phyloP scores from a whole-genome alignment of 257 asterid genomes.

The Jasminum sambac region DNA sequence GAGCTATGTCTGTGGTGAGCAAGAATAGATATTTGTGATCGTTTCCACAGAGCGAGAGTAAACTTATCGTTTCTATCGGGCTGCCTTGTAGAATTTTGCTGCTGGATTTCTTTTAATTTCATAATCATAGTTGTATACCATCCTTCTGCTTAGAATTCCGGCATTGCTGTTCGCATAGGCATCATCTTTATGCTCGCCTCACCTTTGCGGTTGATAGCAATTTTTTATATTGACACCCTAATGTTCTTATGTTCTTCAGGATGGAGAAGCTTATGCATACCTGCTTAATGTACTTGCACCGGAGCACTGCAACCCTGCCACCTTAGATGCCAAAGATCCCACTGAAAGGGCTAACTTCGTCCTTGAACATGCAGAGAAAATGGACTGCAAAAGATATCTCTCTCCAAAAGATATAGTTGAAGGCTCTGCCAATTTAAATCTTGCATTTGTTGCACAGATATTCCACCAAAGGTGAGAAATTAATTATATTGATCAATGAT shows the following conservation, averaged over 20 bases:
- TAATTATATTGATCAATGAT: slow-evolving; percentile 4
- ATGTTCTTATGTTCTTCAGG: slow-evolving; percentile 50
- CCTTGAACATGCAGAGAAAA: slow-evolving; percentile 95
- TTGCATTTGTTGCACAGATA: slow-evolving; percentile 95
- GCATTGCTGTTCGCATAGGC: slow-evolving; percentile 2
- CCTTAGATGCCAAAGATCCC: slow-evolving; percentile 81
- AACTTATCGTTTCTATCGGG: background rate
- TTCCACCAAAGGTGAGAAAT: slow-evolving; percentile 87
- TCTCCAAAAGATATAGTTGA: slow-evolving; percentile 87
- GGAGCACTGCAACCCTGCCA: slow-evolving; percentile 79
- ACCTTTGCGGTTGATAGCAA: slow-evolving; percentile 7
- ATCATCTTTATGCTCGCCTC: slow-evolving; percentile 18
- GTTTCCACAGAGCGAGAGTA: slow-evolving; percentile 9
- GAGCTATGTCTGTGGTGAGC: background rate
- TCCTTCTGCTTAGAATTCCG: slow-evolving; percentile 7
- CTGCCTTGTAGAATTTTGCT: background rate
- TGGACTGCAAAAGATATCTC: slow-evolving; percentile 95
- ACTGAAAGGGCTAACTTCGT: slow-evolving; percentile 84
- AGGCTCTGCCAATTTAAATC: slow-evolving; percentile 84
- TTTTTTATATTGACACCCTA: background rate
- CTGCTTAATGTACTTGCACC: slow-evolving; percentile 98
- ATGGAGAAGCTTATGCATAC: slow-evolving; percentile 97
- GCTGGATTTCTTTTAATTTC: slow-evolving; percentile 1
- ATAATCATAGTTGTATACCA: slow-evolving; percentile 1
- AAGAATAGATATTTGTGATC: background rate